A percentile compares a stretch with the other conserved stretches of the same genome.
These are phyloP conservation scores for Mucor mucedo DNA, from an alignment of 371 early-diverging fungal genomes.

Conservation along the genomic window DNA sequence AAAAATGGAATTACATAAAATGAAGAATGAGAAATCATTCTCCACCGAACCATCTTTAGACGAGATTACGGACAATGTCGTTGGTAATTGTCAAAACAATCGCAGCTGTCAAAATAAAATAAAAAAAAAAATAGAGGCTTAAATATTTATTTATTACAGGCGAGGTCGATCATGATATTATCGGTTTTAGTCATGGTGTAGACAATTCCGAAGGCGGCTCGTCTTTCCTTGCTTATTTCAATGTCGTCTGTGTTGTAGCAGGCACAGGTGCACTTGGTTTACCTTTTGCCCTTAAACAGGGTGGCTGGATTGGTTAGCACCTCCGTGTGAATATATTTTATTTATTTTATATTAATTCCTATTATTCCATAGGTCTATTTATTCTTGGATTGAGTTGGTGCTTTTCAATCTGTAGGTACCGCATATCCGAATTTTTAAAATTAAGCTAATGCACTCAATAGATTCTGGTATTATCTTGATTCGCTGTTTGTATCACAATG, in stretches of 20 bases:
- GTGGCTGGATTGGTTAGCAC: conserved; percentile 79
- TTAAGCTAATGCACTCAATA: conserved; percentile 61
- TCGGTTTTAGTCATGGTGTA: conserved; percentile 40
- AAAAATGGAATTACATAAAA: conserved; percentile 18
- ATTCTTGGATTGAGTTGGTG: conserved; percentile 47
- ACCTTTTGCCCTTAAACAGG: conserved; percentile 78
- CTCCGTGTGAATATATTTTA: neutral
- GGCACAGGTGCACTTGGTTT: conserved; percentile 88
- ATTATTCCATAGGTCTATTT: conserved; percentile 32
- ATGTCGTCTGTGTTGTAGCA: conserved; percentile 81
- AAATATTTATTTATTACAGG: neutral
- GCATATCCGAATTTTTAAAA: neutral
- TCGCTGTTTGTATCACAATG: conserved; percentile 75
- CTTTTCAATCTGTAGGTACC: conserved; percentile 45
- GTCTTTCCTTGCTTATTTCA: conserved; percentile 62
- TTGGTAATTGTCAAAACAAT: conserved; percentile 10
- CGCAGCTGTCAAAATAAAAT: conserved; percentile 7
- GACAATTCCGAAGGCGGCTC: conserved; percentile 40
- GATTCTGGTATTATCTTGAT: conserved; percentile 77
- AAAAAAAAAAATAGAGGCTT: neutral
- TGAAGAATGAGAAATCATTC: conserved; percentile 17
- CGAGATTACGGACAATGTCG: conserved; percentile 16
- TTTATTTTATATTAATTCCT: neutral
- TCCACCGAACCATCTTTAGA: conserved; percentile 12
- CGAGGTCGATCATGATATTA: conserved; percentile 12